These are phyloP conservation scores for Aurifilum marmelostoma DNA, from an alignment of 2,329 filamentous ascomycete genomes.

Conservation along the genomic window DNA sequence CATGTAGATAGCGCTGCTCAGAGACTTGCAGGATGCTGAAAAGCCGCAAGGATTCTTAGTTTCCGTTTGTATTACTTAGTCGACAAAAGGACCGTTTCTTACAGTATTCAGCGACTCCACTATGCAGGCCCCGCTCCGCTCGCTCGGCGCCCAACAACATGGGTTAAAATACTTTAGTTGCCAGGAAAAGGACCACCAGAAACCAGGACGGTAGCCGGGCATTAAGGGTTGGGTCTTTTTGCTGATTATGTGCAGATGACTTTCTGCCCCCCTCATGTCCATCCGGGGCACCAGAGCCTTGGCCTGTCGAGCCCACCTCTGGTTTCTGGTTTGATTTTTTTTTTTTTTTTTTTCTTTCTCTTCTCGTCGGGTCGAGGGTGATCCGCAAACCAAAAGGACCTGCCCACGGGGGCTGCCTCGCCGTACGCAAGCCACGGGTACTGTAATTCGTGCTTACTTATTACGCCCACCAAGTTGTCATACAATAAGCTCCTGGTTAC, in stretches of 20 bases:
- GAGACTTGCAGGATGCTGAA: not conserved
- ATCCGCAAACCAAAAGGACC: not conserved
- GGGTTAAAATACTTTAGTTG: not conserved
- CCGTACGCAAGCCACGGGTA: not conserved
- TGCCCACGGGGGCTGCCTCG: not conserved
- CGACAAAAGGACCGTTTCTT: conserved; percentile 6
- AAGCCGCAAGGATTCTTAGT: not conserved
- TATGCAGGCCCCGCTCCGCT: not conserved
- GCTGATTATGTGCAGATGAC: not conserved
- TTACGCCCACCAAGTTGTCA: not conserved
- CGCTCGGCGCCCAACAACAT: not conserved
- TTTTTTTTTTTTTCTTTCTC: no score
- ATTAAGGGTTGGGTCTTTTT: not conserved
- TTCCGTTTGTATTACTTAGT: not conserved
- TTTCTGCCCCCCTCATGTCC: not conserved
- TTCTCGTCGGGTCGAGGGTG: no score
- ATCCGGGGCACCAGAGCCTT: not conserved
- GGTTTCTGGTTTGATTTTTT: not conserved
- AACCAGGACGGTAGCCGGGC: no score
- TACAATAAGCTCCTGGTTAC: not conserved
- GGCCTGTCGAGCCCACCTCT: not conserved
- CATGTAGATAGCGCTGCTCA: not conserved
- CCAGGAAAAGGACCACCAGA: not conserved
- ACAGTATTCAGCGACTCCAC: not conserved
- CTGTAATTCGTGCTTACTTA: not conserved